Evolutionary conservation across 805 yeast species (phyloP), one percentile per base, ranked within the genome.

Genomic region (Lipomyces mesembrius): DNA sequence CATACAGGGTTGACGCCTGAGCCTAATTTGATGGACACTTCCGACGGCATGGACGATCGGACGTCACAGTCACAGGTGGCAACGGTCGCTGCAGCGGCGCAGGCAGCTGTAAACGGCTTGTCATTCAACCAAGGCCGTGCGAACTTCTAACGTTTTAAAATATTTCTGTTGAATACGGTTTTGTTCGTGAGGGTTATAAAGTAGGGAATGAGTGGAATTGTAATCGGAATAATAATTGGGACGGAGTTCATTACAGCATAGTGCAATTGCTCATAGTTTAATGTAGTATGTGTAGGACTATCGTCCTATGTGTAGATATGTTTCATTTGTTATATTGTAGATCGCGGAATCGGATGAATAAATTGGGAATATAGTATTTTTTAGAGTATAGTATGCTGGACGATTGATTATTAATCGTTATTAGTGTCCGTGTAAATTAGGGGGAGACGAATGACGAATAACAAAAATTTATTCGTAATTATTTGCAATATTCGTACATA

Each of bases 1-100:
- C 62, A 53, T 52, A 58, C 61, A 20, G 65, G 65, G 2, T 17
- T 62, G 56, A 53, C 65, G n/a, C 62, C 65, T 4, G 65, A 62
- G 49, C 62, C 65, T 12, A 54, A 25, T 25, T 14, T 58, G 59
- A 62, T 62, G 65, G 65, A 62, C 35, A 62, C 57, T 20, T 35
- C 59, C 9, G 65, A 60, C 34, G 29, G 54, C n/a, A 25, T 52
- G 34, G 55, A 25, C 34, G 55, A 52, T 22, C 49, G 49, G 49
- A 17, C 49, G 22, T 17, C 49, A 43, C 49, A n/a, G 49, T 43
- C 49, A 22, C 49, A n/a, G 49, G 49, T 43, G 20, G 11, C 22
- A 7, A n/a, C 49, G 22, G 49, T n/a, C 20, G 22, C n/a, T 43
- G 49, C 20, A 0, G 22, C 22, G 22, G 20, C 49, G 8, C 49